Percentiles rank a stretch among this genome's conserved stretches.
These are phyloP conservation scores for Coccomyxa subellipsoidea DNA, from an alignment of 163 green algal species.

Conservation along the genomic window DNA sequence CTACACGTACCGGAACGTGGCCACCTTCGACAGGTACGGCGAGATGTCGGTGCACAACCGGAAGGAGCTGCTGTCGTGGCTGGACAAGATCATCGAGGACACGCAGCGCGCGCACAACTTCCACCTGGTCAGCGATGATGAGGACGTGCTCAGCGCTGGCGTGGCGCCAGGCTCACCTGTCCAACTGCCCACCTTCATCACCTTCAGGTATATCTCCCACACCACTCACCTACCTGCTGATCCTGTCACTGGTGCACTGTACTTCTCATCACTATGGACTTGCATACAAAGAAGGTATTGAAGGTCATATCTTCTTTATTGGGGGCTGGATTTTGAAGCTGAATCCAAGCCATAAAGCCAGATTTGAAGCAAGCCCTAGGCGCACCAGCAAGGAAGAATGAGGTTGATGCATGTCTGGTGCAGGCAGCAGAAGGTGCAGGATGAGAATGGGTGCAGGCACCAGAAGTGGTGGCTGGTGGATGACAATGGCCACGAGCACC, in stretches of 20 bases:
- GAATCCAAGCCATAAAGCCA: too few species aligned
- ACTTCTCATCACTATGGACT: too few species aligned
- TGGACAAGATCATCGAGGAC: conserved; percentile 33
- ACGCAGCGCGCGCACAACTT: conserved; percentile 14
- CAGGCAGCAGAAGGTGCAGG: conserved; percentile 15
- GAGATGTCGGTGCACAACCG: conserved; percentile 20
- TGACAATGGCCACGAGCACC: conserved; percentile 30
- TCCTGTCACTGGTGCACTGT: too few species aligned
- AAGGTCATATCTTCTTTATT: too few species aligned
- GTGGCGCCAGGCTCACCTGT: conserved; percentile 12
- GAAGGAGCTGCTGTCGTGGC: conserved; percentile 39
- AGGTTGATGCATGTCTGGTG: not conserved
- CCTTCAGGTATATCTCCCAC: not conserved
- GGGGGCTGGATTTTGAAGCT: too few species aligned
- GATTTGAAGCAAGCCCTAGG: too few species aligned
- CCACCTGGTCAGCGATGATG: conserved; percentile 22
- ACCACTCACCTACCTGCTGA: too few species aligned
- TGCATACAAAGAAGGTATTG: too few species aligned
- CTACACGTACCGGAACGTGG: conserved; percentile 50
- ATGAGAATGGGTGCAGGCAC: conserved; percentile 35
- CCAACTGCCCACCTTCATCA: conserved; percentile 36
- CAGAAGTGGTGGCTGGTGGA: conserved; percentile 62
- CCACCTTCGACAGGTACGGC: conserved; percentile 24
- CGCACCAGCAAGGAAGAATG: not conserved
- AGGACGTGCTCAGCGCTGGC: conserved; percentile 18